These are phyloP conservation scores for Xylariales sp. DNA, from an alignment of 2,329 filamentous ascomycete genomes.

Conservation along the genomic window DNA sequence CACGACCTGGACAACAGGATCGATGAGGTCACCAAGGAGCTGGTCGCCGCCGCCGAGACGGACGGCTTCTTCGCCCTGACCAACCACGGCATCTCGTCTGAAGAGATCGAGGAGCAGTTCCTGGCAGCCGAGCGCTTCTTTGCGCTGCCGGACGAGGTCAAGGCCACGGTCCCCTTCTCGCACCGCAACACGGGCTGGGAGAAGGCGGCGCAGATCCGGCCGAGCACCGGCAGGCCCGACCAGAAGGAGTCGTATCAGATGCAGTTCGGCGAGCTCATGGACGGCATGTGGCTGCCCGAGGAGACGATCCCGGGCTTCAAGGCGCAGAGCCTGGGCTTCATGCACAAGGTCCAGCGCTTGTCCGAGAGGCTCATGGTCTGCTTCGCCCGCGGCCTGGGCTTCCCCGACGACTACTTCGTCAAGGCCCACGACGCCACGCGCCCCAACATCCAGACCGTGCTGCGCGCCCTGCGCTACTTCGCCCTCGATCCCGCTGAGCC, in stretches of 20 bases:
- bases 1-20: conserved; percentile 47
- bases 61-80: conserved; percentile 57
- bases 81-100: conserved; percentile 47
- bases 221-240: conserved; percentile 54
- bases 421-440: conserved; percentile 45
- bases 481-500: conserved; percentile 31
- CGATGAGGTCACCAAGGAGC: conserved; percentile 46
- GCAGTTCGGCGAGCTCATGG: conserved; percentile 54
- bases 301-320: conserved; percentile 44
- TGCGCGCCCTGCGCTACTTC: conserved; percentile 55
- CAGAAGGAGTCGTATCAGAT: conserved; percentile 60
- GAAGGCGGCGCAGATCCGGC: conserved; percentile 52
- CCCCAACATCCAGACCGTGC: conserved; percentile 49
- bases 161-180: conserved; percentile 50
- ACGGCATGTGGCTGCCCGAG: conserved; percentile 47
- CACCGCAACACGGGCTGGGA: conserved; percentile 58
- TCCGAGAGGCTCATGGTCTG: conserved; percentile 54
- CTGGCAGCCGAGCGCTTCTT: conserved; percentile 48
- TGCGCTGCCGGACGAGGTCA: conserved; percentile 43
- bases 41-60: conserved; percentile 51
- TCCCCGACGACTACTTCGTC: conserved; percentile 52
- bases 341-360: conserved; percentile 47
- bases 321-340: conserved; percentile 41
- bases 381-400: conserved; percentile 53
- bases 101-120: conserved; percentile 49